phyloP scores from a whole-genome alignment of 2,329 filamentous ascomycete genomes.

The Colletotrichum plurivorum region DNA sequence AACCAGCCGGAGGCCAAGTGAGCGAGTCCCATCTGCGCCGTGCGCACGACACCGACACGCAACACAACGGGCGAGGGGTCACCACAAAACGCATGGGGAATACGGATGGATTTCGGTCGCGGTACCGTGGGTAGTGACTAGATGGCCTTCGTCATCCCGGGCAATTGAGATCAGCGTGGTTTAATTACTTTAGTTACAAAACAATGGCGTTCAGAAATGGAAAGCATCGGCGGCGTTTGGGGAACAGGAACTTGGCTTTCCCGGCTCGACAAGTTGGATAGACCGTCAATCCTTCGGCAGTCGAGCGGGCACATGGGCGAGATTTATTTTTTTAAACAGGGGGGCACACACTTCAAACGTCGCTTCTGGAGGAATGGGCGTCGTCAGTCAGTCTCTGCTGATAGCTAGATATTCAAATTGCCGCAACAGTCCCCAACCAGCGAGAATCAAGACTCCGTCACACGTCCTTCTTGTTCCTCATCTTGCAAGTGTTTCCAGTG shows the following conservation, averaged over 20 bases:
- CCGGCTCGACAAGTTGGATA: not conserved
- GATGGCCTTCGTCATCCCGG: too few relatives aligned
- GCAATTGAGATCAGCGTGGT: not conserved
- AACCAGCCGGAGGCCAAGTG: slow-evolving; percentile 23
- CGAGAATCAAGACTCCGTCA: too few relatives aligned
- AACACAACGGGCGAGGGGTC: not conserved
- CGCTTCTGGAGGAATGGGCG: too few relatives aligned
- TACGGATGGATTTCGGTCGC: too few relatives aligned
- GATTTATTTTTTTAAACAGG: not conserved
- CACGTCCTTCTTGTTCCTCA: too few relatives aligned
- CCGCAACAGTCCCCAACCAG: too few relatives aligned
- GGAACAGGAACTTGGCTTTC: slow-evolving; percentile 10
- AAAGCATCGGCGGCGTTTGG: slow-evolving; percentile 24
- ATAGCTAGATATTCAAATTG: too few relatives aligned
- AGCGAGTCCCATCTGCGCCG: not conserved
- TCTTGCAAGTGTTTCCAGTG: too few relatives aligned
- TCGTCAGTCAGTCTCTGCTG: too few relatives aligned
- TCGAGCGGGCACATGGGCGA: not conserved
- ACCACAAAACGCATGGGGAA: too few relatives aligned
- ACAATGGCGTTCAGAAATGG: slow-evolving; percentile 2
- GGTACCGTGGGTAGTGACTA: too few relatives aligned
- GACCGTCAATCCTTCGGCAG: not conserved
- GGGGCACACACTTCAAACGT: too few relatives aligned
- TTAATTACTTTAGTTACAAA: not conserved
- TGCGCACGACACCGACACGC: not conserved